phyloP scores from a whole-genome alignment of 257 asterid species.

The Solanum lycopersicoides region DNA sequence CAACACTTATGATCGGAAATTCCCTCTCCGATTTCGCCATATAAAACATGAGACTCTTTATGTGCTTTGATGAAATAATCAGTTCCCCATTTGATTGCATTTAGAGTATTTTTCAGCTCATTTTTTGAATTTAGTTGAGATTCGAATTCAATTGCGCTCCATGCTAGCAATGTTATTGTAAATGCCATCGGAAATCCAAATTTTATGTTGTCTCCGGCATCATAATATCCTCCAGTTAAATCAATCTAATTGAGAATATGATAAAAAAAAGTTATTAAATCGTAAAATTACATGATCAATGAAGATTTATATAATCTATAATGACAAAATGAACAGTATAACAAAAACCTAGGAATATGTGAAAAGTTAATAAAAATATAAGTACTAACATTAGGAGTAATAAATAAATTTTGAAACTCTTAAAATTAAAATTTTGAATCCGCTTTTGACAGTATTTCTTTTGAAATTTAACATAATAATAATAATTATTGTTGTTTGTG shows the following conservation, averaged over 20 bases:
- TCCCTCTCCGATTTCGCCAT: slow-evolving; percentile 63
- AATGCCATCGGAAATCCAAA: slow-evolving; percentile 73
- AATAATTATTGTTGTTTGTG: background rate
- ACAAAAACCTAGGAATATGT: background rate
- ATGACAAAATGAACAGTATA: accelerated
- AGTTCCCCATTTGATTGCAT: slow-evolving; percentile 55
- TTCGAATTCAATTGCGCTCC: slow-evolving; percentile 46
- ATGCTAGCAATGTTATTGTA: slow-evolving; percentile 48
- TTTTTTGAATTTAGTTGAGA: slow-evolving; percentile 7
- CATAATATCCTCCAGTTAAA: slow-evolving; percentile 65
- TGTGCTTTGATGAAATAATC: slow-evolving; percentile 65
- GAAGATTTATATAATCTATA: background rate
- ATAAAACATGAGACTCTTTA: slow-evolving; percentile 35
- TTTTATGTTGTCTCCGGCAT: slow-evolving; percentile 71
- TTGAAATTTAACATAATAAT: background rate
- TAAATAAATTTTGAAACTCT: background rate
- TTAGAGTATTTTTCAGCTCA: slow-evolving; percentile 26
- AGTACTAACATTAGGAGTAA: background rate
- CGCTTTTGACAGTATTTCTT: accelerated
- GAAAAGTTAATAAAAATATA: background rate
- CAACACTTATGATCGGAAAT: slow-evolving; percentile 51
- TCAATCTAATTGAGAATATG: slow-evolving; percentile 20
- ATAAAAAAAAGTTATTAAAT: background rate
- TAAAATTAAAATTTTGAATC: background rate
- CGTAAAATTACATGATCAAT: background rate